Conservation (phyloP, 164 flowering plant genomes). For the Chloranthus sessilifolius region DNA sequence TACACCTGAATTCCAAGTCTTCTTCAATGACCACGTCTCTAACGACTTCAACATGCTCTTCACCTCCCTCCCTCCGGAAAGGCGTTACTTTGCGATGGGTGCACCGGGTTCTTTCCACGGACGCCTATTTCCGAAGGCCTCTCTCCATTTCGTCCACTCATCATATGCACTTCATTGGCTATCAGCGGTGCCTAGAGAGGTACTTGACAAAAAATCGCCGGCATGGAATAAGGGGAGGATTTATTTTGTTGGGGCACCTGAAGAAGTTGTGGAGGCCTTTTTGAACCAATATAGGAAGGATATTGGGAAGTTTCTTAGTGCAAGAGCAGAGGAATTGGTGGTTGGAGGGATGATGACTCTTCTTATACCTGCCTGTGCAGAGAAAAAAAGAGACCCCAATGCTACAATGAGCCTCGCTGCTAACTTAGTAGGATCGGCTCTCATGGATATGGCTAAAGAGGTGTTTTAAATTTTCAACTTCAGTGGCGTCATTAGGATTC, state of each 20-base stretch:
- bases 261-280: conserved; percentile 16
- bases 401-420: not conserved
- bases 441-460: conserved; percentile 14
- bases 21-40: conserved; percentile 18
- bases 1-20: conserved; percentile 28
- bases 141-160: conserved; percentile 23
- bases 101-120: conserved; percentile 31
- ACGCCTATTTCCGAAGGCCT: conserved; percentile 22
- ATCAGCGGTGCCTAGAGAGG: conserved; percentile 15
- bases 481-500: no score
- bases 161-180: conserved; percentile 28
- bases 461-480: no score
- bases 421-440: conserved; percentile 7
- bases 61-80: conserved; percentile 12
- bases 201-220: conserved; percentile 2
- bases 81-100: conserved; percentile 17
- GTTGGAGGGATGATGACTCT: conserved; percentile 18
- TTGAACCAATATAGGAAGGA: conserved; percentile 17
- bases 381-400: conserved; percentile 6
- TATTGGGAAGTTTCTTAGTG: conserved; percentile 11
- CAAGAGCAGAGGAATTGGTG: conserved; percentile 19
- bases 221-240: conserved; percentile 24
- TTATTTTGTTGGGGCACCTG: not conserved
- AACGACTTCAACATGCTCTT: conserved; percentile 33
- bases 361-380: conserved; percentile 1